Evolutionary conservation across 2,329 filamentous ascomycete genomes (phyloP), one percentile per base, ranked within the genome.

Genomic region (Aureobasidium sp.): DNA sequence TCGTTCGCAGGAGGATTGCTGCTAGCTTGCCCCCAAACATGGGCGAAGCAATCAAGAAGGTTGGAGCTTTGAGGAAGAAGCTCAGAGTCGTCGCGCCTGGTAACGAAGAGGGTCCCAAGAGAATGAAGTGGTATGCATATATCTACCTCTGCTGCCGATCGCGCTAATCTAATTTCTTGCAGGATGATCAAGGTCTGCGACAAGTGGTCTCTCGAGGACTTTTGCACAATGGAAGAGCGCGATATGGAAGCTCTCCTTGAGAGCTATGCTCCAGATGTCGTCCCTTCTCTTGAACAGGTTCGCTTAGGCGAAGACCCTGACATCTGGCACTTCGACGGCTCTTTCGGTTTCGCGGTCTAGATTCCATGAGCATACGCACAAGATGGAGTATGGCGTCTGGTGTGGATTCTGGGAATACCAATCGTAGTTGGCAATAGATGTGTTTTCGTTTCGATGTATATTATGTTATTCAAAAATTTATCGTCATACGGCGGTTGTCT

Each of bases 151-250:
- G 32, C 36, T 15, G 10, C 8, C 32, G 13, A 34, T n/a, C 20
- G 26, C n/a, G n/a, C 27, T 17, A 23, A 26, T 12, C 42, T 48
- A 48, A 47, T 15, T 1, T 20, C 42, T 10, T 72, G 78, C 62
- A 91, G 89, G 91, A 97, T 97, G 89, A 91, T 87, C 52, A 87
- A 85, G 66, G 90, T 97, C 39, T 97, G 92, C 77, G 91, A 97
- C 68, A 81, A 86, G 39, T 97, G 93, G 80, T 87, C 82, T 59
- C 84, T 95, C 73, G 87, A 95, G 64, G 89, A 97, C 65, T 83
- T 97, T 67, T 92, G 90, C 67, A 83, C 84, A 37, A 86, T 97
- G 82, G 85, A 84, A 23, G 89, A 94, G 56, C 83, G 87, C 68
- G 92, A 81, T 69, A 96, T 97, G 89, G 86, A 89, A 61, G 83